Base-by-base conservation (phyloP, 202 grass and related monocot species). In the Schoenoplectus tabernaemontani region DNA sequence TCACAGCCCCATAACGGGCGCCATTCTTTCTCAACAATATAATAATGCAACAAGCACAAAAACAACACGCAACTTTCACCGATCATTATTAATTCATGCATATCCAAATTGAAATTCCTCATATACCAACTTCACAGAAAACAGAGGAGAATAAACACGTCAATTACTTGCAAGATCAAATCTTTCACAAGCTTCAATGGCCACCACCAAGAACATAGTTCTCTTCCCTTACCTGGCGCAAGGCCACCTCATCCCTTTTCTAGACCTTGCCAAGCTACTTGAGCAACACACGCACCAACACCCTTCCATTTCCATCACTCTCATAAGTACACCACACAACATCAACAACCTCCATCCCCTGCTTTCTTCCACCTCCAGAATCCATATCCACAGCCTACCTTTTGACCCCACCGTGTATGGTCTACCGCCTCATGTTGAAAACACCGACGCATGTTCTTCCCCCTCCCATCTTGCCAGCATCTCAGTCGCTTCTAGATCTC, bases 161-260 rank as follows among this genome's bases (percentile, higher is more conserved):
- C 12, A 26, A 17, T 65, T 30, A 38, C 1, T 37, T n/a, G 17
- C 34, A 66, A 9, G 16, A 37, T 39, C 34, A 61, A 6, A 28
- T 7, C 48, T 59, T 13, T 62, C n/a, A 57, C 3, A 19, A 34
- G 10, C 51, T 30, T 23, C 74, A 58, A 78, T 78, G 76, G 20
- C 33, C 33, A 44, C n/a, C 10, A 4, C 67, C 1, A 61, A 9
- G 39, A 78, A 62, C 57, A 78, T 78, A 75, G 17, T 84, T 15
- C 50, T 77, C 36, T 81, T 72, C 82, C 86, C 82, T 0, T 88
- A 76, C 82, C 64, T 74, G 1, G 86, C 48, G 2, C 82, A 88
- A 79, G 86, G 86, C 78, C 86, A 88, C 78, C 51, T 88, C 17
- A 79, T 79, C n/a, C 81, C 78, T 2, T 88, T 88, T 28, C 77